A percentile compares a stretch with the other conserved stretches of the same genome.
These are phyloP conservation scores for Recurvomyces mirabilis DNA, from an alignment of 495 filamentous ascomycete genomes.

Conservation along the genomic window DNA sequence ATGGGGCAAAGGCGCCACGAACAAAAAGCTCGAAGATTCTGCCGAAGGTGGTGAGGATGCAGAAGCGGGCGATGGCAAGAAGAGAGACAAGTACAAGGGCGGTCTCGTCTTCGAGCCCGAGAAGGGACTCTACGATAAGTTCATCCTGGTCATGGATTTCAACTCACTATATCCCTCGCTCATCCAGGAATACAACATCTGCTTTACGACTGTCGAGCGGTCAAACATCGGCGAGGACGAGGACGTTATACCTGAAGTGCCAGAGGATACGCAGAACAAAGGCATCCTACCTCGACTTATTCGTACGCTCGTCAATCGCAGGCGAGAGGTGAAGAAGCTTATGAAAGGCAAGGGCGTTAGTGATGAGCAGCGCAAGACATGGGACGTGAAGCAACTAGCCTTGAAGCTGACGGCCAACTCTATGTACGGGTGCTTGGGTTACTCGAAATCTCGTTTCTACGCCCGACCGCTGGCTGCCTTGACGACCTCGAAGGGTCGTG, in stretches of 20 bases:
- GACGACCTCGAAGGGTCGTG: conserved; percentile 92
- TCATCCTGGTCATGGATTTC: conserved; percentile 98
- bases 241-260: conserved; percentile 62
- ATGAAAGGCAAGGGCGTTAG: conserved; percentile 93
- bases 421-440: conserved; percentile 98
- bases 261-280: conserved; percentile 48
- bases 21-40: conserved; percentile 48
- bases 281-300: conserved; percentile 87
- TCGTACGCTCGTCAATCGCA: conserved; percentile 73
- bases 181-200: conserved; percentile 98
- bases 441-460: conserved; percentile 91
- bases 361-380: conserved; percentile 75
- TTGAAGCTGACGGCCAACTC: conserved; percentile 97
- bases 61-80: conserved; percentile 61
- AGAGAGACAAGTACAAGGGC: conserved; percentile 98
- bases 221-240: conserved; percentile 60
- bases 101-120: conserved; percentile 97
- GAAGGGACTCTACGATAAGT: conserved; percentile 92
- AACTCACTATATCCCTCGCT: conserved; percentile 98
- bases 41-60: conserved; percentile 64
- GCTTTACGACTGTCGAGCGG: conserved; percentile 91
- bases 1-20: conserved; percentile 44
- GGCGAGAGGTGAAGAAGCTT: conserved; percentile 80
- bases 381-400: conserved; percentile 96
- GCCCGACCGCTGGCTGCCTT: conserved; percentile 89